Base-by-base conservation (phyloP, 176 grass and related monocot species). In the Bromus sterilis region DNA sequence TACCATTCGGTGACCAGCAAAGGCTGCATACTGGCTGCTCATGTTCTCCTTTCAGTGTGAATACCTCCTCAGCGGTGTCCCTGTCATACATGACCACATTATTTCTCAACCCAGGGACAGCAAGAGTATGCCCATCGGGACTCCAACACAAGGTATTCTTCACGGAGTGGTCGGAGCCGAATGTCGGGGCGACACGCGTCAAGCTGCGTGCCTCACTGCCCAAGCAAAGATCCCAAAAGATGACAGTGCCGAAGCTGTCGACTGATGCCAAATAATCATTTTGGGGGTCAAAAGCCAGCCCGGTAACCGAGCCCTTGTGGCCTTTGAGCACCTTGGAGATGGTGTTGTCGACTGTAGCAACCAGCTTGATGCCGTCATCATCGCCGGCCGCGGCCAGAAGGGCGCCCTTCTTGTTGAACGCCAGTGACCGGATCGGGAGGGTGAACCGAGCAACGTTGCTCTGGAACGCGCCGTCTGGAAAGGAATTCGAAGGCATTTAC, bases 301-400 rank as follows among this genome's bases (percentile, higher is more conserved):
- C 81, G 2, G 88, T 94, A 3, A 94, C 82, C 0, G 88, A 86
- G 53, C 95, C 95, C 44, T 91, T 98, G 84, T 98, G 95, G 41
- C 92, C 92, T 86, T 98, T 98, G 44, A 98, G 92, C 15, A 98
- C 95, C 85, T 92, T 98, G 23, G 95, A 93, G 75, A 98, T 98
- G 14, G 95, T 87, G 59, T 74, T 93, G 78, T 98, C 95, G 4
- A 98, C 83, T 16, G 95, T 98, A 0, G 92, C 88, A 34, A 98
- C 93, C 78, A 98, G 70, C 43, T 98, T 98, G 84, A 98, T 94
- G 65, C 92, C 95, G 33, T 98, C 95, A 8, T 98, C 95, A 42
- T 98, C 95, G 35, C 95, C 95, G 4, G 92, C 95, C 1, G 95
- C 95, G 18, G 95, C 92, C 76, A 98, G 76, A 13, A 98, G 80